Evolutionary conservation across 139 green algal species (phyloP), one percentile per base, ranked within the genome.

Genomic region (Tetradesmus lagerheimii): DNA sequence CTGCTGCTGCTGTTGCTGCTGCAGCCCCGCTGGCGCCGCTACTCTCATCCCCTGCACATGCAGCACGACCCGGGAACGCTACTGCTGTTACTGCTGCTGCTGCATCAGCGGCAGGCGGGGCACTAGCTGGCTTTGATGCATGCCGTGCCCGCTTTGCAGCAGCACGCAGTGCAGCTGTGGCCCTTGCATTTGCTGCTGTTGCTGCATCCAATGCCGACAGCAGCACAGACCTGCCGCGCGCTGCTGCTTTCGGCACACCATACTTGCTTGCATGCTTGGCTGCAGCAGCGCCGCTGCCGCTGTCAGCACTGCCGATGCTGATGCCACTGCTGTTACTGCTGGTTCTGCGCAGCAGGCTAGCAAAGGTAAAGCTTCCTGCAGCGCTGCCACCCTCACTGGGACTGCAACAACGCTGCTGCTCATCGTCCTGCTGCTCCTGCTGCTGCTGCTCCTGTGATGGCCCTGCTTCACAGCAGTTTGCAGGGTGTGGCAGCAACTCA

Each of bases 1-100:
- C 75, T 82, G 75, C 75, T 37, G 39, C 77, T 62, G 38, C 39
- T 83, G 77, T 23, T 83, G 77, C 77, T 83, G 77, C 77, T 83
- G 77, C 77, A 45, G 34, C 27, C 23, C 6, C 38, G 35, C 35
- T 82, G 75, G 35, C 38, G 50, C 50, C 23, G 35, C 75, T 53
- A 12, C 8, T 29, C 74, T 80, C 74, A 45, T 31, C 74, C 38
- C n/a, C 34, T n/a, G 50, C 14, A 31, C 35, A 5, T 82, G 39
- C 75, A 23, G 39, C 27, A 20, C 53, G 75, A 82, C 35, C 75
- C 27, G n/a, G 0, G 1, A 53, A 1, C 39, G 20, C 35, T 53
- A 15, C 35, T 20, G 75, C 35, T 47, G 27, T n/a, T n/a, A n/a
- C 75, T 50, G 35, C 20, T 2, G 27, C 31, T 14, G 38, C 38